Conservation (phyloP, 371 early-diverging fungal species). For the Mucor sp. region DNA sequence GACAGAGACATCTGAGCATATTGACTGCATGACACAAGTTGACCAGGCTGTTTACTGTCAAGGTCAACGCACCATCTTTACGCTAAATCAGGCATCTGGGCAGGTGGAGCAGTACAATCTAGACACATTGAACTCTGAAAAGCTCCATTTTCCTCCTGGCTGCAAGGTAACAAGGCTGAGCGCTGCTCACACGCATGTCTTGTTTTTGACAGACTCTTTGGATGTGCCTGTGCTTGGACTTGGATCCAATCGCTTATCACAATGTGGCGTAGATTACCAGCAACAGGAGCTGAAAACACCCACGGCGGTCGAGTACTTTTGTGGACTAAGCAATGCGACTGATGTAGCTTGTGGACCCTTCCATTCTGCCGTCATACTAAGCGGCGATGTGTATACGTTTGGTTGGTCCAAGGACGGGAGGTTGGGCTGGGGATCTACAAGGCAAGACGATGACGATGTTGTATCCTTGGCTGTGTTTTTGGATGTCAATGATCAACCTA, state of each 20-base stretch:
- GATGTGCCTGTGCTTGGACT: slow-evolving; percentile 29
- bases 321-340: slow-evolving; percentile 17
- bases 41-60: slow-evolving; percentile 18
- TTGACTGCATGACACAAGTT: background rate
- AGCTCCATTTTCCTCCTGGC: background rate
- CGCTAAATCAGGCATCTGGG: slow-evolving; percentile 4
- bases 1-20: background rate
- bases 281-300: slow-evolving; percentile 9
- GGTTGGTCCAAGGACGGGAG: slow-evolving; percentile 41
- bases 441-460: slow-evolving; percentile 14
- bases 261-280: slow-evolving; percentile 34
- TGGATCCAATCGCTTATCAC: slow-evolving; percentile 45
- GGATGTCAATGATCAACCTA: slow-evolving; percentile 14
- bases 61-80: slow-evolving; percentile 1
- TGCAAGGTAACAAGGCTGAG: slow-evolving; percentile 5
- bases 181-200: slow-evolving; percentile 30
- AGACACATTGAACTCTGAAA: background rate
- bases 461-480: slow-evolving; percentile 23
- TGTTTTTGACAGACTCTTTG: slow-evolving; percentile 20
- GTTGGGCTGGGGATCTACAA: slow-evolving; percentile 31
- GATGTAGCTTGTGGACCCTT: slow-evolving; percentile 34
- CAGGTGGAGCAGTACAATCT: background rate
- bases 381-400: slow-evolving; percentile 45
- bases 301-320: slow-evolving; percentile 31
- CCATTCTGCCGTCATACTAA: slow-evolving; percentile 40